Percentiles rank a stretch among this genome's conserved stretches.
These are phyloP conservation scores for Trifolium repens DNA, from an alignment of 306 rosid genomes.

Conservation along the genomic window DNA sequence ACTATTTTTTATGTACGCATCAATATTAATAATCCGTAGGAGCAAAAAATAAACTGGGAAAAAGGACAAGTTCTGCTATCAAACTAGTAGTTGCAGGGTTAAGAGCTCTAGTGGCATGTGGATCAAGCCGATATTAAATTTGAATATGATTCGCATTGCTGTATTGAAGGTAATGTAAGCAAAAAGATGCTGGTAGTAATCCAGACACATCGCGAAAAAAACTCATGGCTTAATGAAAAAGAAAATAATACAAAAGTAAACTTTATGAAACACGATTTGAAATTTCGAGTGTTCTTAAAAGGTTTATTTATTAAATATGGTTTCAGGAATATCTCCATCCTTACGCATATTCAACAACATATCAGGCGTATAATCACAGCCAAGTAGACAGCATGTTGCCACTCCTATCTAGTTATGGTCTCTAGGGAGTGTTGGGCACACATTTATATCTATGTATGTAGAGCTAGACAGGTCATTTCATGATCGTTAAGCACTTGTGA, in stretches of 20 bases:
- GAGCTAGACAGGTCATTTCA: background rate
- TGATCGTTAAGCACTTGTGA: background rate
- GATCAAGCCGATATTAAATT: background rate
- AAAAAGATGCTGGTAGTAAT: background rate
- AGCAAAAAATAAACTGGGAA: slow-evolving; percentile 7
- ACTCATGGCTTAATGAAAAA: background rate
- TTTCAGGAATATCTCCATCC: slow-evolving; percentile 16
- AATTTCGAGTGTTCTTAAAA: slow-evolving; percentile 10
- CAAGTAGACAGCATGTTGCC: background rate
- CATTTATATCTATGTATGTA: background rate
- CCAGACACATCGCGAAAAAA: slow-evolving; percentile 22
- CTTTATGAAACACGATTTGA: background rate
- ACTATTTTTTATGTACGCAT: background rate
- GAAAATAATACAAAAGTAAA: slow-evolving; percentile 20
- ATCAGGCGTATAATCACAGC: background rate
- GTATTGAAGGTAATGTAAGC: background rate
- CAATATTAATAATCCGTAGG: background rate
- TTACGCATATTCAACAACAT: background rate
- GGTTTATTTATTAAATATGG: background rate
- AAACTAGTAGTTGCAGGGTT: background rate
- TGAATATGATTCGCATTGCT: background rate
- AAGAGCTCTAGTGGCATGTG: background rate
- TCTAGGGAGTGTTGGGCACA: background rate
- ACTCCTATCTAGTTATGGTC: background rate
- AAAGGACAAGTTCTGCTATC: background rate